Conservation (phyloP, 2,329 filamentous ascomycete genomes). For the Colletotrichum filicis region DNA sequence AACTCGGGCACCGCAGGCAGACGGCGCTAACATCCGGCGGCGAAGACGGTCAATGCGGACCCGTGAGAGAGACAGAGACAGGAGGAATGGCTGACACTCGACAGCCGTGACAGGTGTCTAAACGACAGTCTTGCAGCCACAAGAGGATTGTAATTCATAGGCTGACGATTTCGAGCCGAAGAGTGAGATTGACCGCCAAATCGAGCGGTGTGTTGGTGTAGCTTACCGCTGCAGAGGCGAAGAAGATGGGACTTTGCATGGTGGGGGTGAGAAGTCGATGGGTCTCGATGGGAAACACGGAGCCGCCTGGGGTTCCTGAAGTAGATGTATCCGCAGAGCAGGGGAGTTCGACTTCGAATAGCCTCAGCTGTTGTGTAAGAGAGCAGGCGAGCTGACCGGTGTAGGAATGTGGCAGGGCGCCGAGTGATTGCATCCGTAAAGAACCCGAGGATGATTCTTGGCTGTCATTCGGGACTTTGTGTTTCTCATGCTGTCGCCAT, state of each 20-base stretch:
- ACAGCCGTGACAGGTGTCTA: conserved; percentile 11
- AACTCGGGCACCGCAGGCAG: conserved; percentile 1
- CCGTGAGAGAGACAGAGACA: not conserved
- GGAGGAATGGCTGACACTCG: not conserved
- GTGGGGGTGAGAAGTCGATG: conserved; percentile 20
- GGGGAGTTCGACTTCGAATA: conserved; percentile 17
- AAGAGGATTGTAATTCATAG: not conserved
- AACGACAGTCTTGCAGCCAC: not conserved
- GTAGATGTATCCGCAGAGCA: conserved; percentile 13
- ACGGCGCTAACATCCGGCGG: not conserved
- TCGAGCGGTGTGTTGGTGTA: conserved; percentile 19
- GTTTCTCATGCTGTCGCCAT: conserved; percentile 30
- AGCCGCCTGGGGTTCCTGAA: conserved; percentile 22
- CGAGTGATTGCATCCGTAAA: conserved; percentile 2
- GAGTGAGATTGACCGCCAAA: conserved; percentile 19
- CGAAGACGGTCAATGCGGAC: conserved; percentile 3
- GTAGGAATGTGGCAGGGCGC: conserved; percentile 1
- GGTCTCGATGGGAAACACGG: conserved; percentile 22
- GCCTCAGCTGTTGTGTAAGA: conserved; percentile 4
- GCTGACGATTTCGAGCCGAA: not conserved
- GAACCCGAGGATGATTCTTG: conserved; percentile 10
- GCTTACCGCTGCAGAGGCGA: not conserved
- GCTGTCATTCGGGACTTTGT: conserved; percentile 7
- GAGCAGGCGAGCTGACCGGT: not conserved
- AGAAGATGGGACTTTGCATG: not conserved